Conservation (phyloP, 2,329 filamentous ascomycete genomes). For the Cercospora zeae-maydis region DNA sequence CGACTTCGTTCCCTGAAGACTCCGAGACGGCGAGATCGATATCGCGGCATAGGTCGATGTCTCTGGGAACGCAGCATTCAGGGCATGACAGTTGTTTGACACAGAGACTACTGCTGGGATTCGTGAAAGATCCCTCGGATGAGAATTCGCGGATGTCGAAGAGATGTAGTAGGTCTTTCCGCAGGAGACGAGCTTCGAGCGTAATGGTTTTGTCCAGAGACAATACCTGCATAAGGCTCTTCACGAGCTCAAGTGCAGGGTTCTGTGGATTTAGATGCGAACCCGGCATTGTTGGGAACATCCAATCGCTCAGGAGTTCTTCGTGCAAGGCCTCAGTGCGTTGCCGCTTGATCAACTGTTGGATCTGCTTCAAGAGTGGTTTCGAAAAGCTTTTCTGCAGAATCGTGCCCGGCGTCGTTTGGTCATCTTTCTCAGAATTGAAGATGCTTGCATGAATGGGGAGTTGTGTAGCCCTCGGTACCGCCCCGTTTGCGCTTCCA, state of each 20-base stretch:
- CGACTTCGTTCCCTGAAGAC: conserved; percentile 19
- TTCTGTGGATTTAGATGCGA: conserved; percentile 63
- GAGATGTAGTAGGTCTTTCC: conserved; percentile 81
- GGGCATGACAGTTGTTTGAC: conserved; percentile 78
- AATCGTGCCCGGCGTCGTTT: conserved; percentile 57
- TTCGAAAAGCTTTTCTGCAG: conserved; percentile 82
- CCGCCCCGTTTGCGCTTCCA: conserved; percentile 41
- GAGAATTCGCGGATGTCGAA: conserved; percentile 96
- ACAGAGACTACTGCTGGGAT: conserved; percentile 72
- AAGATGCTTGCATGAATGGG: conserved; percentile 54
- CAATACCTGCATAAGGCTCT: conserved; percentile 87
- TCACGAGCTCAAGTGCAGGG: conserved; percentile 85
- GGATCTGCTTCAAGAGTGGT: conserved; percentile 84
- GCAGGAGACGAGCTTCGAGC: conserved; percentile 79
- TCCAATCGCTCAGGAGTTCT: conserved; percentile 81
- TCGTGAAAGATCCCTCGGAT: conserved; percentile 79
- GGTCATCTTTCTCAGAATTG: conserved; percentile 57
- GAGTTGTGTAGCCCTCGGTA: conserved; percentile 58
- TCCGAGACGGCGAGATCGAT: conserved; percentile 61
- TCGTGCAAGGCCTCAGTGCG: conserved; percentile 86
- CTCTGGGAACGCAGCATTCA: conserved; percentile 82
- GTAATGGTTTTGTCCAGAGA: conserved; percentile 86
- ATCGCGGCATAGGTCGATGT: conserved; percentile 90
- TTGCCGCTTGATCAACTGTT: conserved; percentile 75
- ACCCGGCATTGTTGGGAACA: conserved; percentile 76